Evolutionary conservation across 345 rosid species (phyloP).

Genomic region (Turnera subulata): DNA sequence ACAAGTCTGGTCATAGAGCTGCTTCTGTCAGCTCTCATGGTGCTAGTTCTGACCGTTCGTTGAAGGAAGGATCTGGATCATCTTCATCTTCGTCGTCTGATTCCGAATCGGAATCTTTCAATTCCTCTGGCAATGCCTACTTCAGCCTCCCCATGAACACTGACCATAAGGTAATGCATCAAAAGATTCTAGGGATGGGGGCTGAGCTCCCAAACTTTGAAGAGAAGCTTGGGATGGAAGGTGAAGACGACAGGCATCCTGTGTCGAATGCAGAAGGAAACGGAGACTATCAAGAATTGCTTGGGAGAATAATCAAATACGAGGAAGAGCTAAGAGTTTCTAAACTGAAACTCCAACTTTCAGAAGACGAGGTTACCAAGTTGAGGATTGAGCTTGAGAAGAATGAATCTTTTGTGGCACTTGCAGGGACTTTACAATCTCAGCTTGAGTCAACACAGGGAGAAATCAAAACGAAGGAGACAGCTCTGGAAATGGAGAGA

Average conservation of each 20-base stretch:
- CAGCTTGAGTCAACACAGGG: constrained; percentile 24
- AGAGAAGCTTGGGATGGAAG: constrained; percentile 46
- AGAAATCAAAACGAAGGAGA: constrained; percentile 20
- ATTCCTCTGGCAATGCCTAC: constrained; percentile 64
- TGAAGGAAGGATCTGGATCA: constrained; percentile 65
- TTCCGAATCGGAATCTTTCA: constrained; percentile 67
- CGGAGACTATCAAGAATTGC: constrained; percentile 33
- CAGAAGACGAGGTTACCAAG: constrained; percentile 46
- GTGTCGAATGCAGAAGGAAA: constrained; percentile 23
- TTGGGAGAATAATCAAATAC: constrained; percentile 34
- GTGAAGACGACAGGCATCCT: constrained; percentile 41
- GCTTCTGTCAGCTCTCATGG: constrained; percentile 66
- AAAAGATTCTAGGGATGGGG: constrained; percentile 53
- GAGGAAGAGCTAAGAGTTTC: constrained; percentile 57
- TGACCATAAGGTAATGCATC: constrained; percentile 40
- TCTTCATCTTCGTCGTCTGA: constrained; percentile 48
- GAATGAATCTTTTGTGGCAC: constrained; percentile 22
- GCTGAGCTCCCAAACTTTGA: constrained; percentile 51
- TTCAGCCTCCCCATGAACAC: constrained; percentile 39
- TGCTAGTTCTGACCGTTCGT: constrained; percentile 43
- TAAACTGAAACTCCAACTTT: constrained; percentile 42
- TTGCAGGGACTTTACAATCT: constrained; percentile 27
- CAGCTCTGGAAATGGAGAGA: constrained; percentile 21
- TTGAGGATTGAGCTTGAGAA: constrained; percentile 52
- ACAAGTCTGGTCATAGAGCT: constrained; percentile 49